Evolutionary conservation across 352 stramenopile species (phyloP), one percentile per base, ranked within the genome.

Genomic region (Pythium oligandrum): DNA sequence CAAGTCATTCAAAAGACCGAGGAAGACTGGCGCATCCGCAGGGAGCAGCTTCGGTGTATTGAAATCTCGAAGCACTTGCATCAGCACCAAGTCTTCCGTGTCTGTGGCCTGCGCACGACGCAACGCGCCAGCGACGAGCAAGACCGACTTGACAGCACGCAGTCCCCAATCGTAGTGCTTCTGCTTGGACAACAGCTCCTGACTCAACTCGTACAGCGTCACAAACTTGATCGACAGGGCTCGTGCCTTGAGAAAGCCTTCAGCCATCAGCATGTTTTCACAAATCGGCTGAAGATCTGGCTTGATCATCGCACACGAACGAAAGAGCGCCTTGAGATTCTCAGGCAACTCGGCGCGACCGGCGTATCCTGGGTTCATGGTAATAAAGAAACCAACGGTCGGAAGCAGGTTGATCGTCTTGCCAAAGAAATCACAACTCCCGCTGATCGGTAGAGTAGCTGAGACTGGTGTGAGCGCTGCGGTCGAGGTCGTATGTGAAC

Each of bases 161-260:
- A 98, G 56, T 0, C 95, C 95, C 93, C 93, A 98, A 68, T 98
- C 95, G 57, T 98, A 97, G 55, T 97, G 88, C 39, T 83, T 90
- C 42, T 93, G 83, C 52, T 91, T 93, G 10, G 76, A 91, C 1
- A 96, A 68, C 32, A 97, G 44, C 46, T 96, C 88, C 9, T 69
- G 79, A 38, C 78, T 90, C n/a, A 96, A 71, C 44, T 88, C 68
- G 51, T 97, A 97, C 1, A 97, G 68, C 30, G 88, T 95, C 17
- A 96, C 84, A 60, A 97, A 97, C 60, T 97, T 97, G 6, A 88
- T 68, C 0, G 89, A 88, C 0, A 97, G 63, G 6, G 68, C 57
- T 4, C 87, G 70, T 1, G 87, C 89, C 40, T 94, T 89, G 1
- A 96, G 53, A 43, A 98, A 98, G 1, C 91, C 91, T 64, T 97